These are phyloP conservation scores for Kuraishia piskuri DNA, from an alignment of 805 yeast genomes.

Conservation along the genomic window DNA sequence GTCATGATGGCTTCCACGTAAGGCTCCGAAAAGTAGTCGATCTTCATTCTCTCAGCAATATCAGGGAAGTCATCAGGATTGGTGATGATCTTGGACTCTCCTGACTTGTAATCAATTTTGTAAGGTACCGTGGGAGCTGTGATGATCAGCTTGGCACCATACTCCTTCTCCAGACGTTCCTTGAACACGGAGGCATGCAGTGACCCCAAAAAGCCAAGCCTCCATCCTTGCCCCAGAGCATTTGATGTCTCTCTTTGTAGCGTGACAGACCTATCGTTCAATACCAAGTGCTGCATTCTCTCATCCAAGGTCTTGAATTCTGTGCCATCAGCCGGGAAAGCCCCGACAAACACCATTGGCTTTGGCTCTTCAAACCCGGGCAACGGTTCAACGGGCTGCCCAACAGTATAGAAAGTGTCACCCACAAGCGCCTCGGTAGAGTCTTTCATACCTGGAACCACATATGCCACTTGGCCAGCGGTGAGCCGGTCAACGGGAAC, in stretches of 20 bases:
- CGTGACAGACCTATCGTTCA: constrained; percentile 88
- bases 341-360: constrained; percentile 98
- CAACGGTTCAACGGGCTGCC: constrained; percentile 57
- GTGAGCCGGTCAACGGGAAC: constrained; percentile 50
- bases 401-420: constrained; percentile 70
- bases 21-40: constrained; percentile 65
- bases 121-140: constrained; percentile 97
- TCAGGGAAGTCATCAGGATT: constrained; percentile 95
- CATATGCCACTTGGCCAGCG: constrained; percentile 93
- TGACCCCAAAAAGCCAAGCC: constrained; percentile 90
- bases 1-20: constrained; percentile 86
- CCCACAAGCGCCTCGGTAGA: constrained; percentile 85
- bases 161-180: constrained; percentile 86
- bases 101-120: constrained; percentile 60
- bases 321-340: constrained; percentile 91
- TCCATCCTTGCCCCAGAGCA: constrained; percentile 97
- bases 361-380: constrained; percentile 96
- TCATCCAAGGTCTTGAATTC: constrained; percentile 88
- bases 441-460: constrained; percentile 90
- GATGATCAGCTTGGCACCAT: constrained; percentile 84
- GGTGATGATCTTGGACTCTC: constrained; percentile 55
- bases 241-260: constrained; percentile 85
- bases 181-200: constrained; percentile 92
- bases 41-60: constrained; percentile 28
- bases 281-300: constrained; percentile 75